Base-by-base conservation (phyloP, 164 flowering plant species). In the Umbellularia californica region DNA sequence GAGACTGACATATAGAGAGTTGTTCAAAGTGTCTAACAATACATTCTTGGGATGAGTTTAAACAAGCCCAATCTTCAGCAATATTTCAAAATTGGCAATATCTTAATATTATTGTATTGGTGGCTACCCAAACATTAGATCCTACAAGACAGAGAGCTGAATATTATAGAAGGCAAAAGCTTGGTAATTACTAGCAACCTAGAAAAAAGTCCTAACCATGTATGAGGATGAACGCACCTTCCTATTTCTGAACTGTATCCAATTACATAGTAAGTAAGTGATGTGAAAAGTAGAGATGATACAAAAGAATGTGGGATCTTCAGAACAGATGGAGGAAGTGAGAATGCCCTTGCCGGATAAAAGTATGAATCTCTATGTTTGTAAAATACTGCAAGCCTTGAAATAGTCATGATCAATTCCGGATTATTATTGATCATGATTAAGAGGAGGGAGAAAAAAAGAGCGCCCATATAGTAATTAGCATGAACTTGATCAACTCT, bases 281-380 rank as follows among this genome's bases (percentile, higher is more conserved):
- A 33, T 62, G 75, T 72, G 41, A 33, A 72, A 33, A 72, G 10
- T 2, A 72, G 20, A n/a, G 75, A 35, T 22, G 50, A 55, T 13
- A 72, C 55, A 2, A 72, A 47, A 17, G 75, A 72, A 47, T 72
- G 68, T 24, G 75, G 75, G 63, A 72, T 62, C 55, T 72, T 72
- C 25, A 72, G 68, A 25, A 72, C n/a, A 35, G 68, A 60, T 33
- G 52, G 33, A 33, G 75, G 75, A 19, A 63, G 75, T 35, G 75
- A 25, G 55, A 52, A 72, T n/a, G 75, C 75, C 75, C 75, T 63
- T 7, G 75, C 75, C 5, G 75, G 75, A 64, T 62, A 72, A 50
- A 72, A 72, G 55, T 72, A 72, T 13, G 63, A 72, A 72, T 72
- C 75, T 63, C 75, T 72, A 20, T 72, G 75, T 63, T 72, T 72